These are phyloP conservation scores for Hapsidospora chrysogenum DNA, from an alignment of 495 filamentous ascomycete genomes.

Conservation along the genomic window DNA sequence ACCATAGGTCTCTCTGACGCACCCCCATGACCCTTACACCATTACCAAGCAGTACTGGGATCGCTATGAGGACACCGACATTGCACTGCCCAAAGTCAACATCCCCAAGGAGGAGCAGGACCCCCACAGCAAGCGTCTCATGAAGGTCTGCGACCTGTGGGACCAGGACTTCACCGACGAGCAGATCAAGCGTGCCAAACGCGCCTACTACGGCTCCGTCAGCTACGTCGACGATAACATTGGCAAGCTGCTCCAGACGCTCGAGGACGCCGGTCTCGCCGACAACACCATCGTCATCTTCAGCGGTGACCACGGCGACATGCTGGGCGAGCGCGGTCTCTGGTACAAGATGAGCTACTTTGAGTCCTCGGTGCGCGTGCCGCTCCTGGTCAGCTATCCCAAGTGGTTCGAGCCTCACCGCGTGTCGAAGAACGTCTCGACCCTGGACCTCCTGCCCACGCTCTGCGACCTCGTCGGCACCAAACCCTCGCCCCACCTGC, in stretches of 20 bases:
- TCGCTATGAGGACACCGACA: slow-evolving; percentile 72
- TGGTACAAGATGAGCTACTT: slow-evolving; percentile 97
- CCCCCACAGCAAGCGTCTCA: slow-evolving; percentile 59
- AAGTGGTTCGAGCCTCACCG: slow-evolving; percentile 46
- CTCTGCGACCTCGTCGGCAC: slow-evolving; percentile 64
- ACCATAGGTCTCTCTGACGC: slow-evolving; percentile 82
- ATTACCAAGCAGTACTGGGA: slow-evolving; percentile 85
- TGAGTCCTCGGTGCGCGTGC: slow-evolving; percentile 69
- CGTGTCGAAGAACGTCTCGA: slow-evolving; percentile 63
- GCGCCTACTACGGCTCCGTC: slow-evolving; percentile 78
- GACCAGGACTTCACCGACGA: slow-evolving; percentile 62
- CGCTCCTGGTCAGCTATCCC: slow-evolving; percentile 61
- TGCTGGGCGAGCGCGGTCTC: slow-evolving; percentile 75
- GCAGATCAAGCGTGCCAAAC: slow-evolving; percentile 58
- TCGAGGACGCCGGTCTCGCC: slow-evolving; percentile 57
- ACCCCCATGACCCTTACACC: slow-evolving; percentile 83
- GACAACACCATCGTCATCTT: slow-evolving; percentile 78
- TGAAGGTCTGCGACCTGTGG: slow-evolving; percentile 68
- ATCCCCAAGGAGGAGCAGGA: slow-evolving; percentile 69
- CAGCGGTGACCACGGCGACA: slow-evolving; percentile 80
- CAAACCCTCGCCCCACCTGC: slow-evolving; percentile 40
- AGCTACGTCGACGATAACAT: slow-evolving; percentile 81
- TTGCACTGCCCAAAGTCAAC: slow-evolving; percentile 53
- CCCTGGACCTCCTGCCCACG: slow-evolving; percentile 71
- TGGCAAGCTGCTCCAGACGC: slow-evolving; percentile 53